Percentiles rank a stretch among this genome's conserved stretches.
These are phyloP conservation scores for Nectriaceae sp. DNA, from an alignment of 2,329 filamentous ascomycete species.

Conservation along the genomic window DNA sequence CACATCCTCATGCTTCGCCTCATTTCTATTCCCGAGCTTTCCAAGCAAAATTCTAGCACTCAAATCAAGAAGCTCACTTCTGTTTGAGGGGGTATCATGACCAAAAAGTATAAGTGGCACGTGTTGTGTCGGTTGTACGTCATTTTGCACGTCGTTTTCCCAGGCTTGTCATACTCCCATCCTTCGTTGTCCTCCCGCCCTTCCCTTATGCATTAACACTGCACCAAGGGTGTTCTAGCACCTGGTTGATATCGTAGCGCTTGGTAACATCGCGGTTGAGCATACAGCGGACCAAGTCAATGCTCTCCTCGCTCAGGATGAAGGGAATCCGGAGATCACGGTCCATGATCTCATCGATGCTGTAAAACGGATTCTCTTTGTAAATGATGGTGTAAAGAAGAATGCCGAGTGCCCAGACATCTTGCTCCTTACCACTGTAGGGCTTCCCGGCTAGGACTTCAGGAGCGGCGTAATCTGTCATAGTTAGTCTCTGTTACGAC, in stretches of 20 bases:
- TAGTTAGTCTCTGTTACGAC: conserved; percentile 8
- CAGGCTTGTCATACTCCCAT: neutral
- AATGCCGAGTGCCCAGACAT: conserved; percentile 97
- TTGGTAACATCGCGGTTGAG: conserved; percentile 84
- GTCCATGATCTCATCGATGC: conserved; percentile 98
- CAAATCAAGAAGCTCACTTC: conserved; percentile 15
- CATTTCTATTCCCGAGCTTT: conserved; percentile 4
- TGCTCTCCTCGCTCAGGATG: conserved; percentile 85
- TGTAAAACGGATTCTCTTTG: conserved; percentile 99
- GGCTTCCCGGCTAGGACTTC: conserved; percentile 91
- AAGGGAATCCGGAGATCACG: conserved; percentile 91
- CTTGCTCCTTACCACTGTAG: conserved; percentile 94
- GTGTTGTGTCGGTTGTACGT: conserved; percentile 3
- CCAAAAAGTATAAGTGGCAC: conserved; percentile 15
- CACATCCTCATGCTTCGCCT: conserved; percentile 1
- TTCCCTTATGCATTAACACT: conserved; percentile 19
- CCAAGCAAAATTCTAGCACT: conserved; percentile 19
- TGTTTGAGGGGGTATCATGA: conserved; percentile 26
- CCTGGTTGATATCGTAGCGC: conserved; percentile 82
- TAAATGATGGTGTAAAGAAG: conserved; percentile 98
- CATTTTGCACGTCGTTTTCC: neutral
- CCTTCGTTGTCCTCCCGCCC: neutral
- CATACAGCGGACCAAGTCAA: conserved; percentile 90
- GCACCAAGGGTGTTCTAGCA: conserved; percentile 88
- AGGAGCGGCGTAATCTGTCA: conserved; percentile 91